Evolutionary conservation across 345 rosid genomes (phyloP), one percentile per base, ranked within the genome.

Genomic region (Acer negundo): DNA sequence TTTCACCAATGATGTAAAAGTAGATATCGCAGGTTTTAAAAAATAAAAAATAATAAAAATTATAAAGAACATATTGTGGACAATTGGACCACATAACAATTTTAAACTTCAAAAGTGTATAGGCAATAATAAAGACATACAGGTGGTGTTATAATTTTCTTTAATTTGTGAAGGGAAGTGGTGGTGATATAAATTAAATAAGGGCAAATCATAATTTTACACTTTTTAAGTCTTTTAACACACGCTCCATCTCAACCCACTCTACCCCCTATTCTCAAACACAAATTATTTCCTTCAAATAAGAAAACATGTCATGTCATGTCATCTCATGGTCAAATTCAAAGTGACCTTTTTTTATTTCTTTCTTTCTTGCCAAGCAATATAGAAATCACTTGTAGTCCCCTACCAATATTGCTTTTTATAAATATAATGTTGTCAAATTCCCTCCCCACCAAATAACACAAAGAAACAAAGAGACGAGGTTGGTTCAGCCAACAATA

Each of bases 211-310:
- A 19, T 20, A 1, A 22, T 20, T 59, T 58, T 58, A 16, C 20
- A 31, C 2, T 46, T 1, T n/a, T 42, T 44, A 1, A 19, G 7
- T 17, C n/a, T 23, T 58, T 59, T 59, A 59, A 59, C 26, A 59
- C 26, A 59, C 63, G 63, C 63, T 59, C 63, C 63, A n/a, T 59
- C 63, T 59, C 23, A 59, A 20, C 26, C 63, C 63, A 59, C 26
- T 4, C 23, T 10, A 20, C 63, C 58, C 58, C 58, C 58, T 3
- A 53, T 59, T 59, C 24, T n/a, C 63, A 59, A 20, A 59, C 63
- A 59, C 72, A 44, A 68, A 46, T 23, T 22, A 55, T 70, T 73
- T 40, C 23, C 26, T 72, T n/a, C 28, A 72, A 59, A 58, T 72
- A 12, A 59, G 66, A 58, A 53, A 13, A 58, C 44, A 38, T 7